Evolutionary conservation across 176 grass and related monocot genomes (phyloP), one percentile per base, ranked within the genome.

Genomic region (Oryza nivara): DNA sequence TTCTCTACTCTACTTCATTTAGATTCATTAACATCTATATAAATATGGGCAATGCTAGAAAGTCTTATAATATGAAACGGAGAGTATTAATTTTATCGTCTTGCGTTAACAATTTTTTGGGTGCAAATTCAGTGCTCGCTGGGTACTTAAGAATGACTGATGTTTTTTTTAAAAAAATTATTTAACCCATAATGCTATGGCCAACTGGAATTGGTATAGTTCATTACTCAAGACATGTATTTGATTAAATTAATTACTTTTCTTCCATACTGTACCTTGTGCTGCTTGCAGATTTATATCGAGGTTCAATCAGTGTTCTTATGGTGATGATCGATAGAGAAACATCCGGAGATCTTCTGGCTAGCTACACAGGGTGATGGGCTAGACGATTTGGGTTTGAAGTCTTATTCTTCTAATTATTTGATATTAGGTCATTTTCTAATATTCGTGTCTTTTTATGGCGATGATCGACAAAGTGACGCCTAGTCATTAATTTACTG

Each of bases 301-400:
- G 51, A 56, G 12, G 51, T 19, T 56, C 51, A 56, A 4, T 45
- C 44, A 10, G 44, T 45, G 40, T 8, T 41, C 40, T 8, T 41
- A 41, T 41, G 40, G 40, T 7, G 40, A 41, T 41, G 40, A 41
- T 41, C 7, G 7, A 9, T 1, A 41, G 30, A 23, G 23, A 23
- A 23, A 23, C 23, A 23, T 23, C 0, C 23, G 23, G 23, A 23
- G 23, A 23, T 32, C 0, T 32, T 32, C 0, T 2, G 0, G 30
- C 30, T 32, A 32, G 30, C 30, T 32, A 0, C 30, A 32, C 30
- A 32, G 0, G 30, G 2, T 32, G 30, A 0, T 32, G 30, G 30
- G 30, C 30, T 32, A 32, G 30, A 32, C 0, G 30, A 32, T 32
- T 0, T 32, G 0, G 2, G 0, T 32, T 32, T 0, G 0, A 32